Conservation (phyloP, 2,329 filamentous ascomycete species). For the Trichoderma sp. region DNA sequence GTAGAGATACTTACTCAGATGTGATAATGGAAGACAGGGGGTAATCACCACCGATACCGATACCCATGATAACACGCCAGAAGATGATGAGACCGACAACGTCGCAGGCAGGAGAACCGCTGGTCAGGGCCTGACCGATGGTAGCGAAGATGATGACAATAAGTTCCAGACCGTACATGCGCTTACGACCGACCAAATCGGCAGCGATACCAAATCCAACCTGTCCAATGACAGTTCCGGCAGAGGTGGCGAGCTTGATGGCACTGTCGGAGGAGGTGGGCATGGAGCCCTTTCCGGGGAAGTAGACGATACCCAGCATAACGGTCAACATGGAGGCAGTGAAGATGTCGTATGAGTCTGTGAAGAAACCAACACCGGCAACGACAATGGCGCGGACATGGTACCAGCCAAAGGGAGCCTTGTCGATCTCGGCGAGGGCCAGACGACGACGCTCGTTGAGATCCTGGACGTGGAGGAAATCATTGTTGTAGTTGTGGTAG, state of each 20-base stretch:
- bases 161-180: slow-evolving; percentile 69
- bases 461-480: slow-evolving; percentile 63
- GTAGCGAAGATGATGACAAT: slow-evolving; percentile 79
- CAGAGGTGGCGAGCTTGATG: slow-evolving; percentile 82
- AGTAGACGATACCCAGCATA: slow-evolving; percentile 80
- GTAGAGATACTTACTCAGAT: slow-evolving; percentile 57
- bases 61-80: slow-evolving; percentile 72
- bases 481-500: slow-evolving; percentile 76
- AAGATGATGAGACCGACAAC: slow-evolving; percentile 69
- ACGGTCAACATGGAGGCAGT: slow-evolving; percentile 68
- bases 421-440: slow-evolving; percentile 78
- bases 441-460: slow-evolving; percentile 75
- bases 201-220: slow-evolving; percentile 75
- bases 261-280: slow-evolving; percentile 69
- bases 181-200: slow-evolving; percentile 73
- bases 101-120: slow-evolving; percentile 60
- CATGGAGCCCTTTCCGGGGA: slow-evolving; percentile 55
- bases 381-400: slow-evolving; percentile 75
- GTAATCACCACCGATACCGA: slow-evolving; percentile 58
- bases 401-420: slow-evolving; percentile 80
- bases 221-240: slow-evolving; percentile 80
- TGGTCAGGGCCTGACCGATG: slow-evolving; percentile 66
- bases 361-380: slow-evolving; percentile 85
- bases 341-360: slow-evolving; percentile 82
- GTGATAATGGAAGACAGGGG: slow-evolving; percentile 81